A percentile compares a stretch with the other conserved stretches of the same genome.
Conservation (phyloP, 2,329 filamentous ascomycete genomes). For the Madurella mycetomatis region DNA sequence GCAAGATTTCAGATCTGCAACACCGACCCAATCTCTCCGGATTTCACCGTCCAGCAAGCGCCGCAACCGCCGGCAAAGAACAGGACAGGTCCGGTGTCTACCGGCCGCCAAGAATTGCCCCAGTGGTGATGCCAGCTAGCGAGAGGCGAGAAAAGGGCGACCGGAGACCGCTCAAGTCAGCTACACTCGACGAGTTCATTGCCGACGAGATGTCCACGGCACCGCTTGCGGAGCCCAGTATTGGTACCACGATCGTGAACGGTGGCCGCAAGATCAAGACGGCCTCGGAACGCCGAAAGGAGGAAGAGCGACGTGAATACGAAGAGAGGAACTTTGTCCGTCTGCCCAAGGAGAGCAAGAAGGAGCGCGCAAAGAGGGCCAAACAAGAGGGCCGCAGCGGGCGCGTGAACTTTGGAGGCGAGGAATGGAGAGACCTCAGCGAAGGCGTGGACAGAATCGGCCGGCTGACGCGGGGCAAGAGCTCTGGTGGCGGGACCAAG, state of each 20-base stretch:
- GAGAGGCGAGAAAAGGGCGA: constrained; percentile 59
- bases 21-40: constrained; percentile 36
- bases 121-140: constrained; percentile 73
- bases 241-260: constrained; percentile 80
- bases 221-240: constrained; percentile 79
- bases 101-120: constrained; percentile 80
- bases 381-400: constrained; percentile 46
- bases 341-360: constrained; percentile 81
- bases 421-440: constrained; percentile 85
- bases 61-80: constrained; percentile 28
- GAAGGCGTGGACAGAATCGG: constrained; percentile 85
- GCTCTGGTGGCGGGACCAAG: constrained; percentile 50
- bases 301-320: constrained; percentile 76
- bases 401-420: constrained; percentile 74
- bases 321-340: constrained; percentile 91
- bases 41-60: constrained; percentile 34
- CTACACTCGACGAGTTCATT: constrained; percentile 89
- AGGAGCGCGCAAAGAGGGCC: constrained; percentile 66
- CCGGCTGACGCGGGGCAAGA: constrained; percentile 69
- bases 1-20: constrained; percentile 27
- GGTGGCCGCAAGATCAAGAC: constrained; percentile 78
- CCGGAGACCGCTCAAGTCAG: constrained; percentile 65
- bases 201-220: constrained; percentile 76
- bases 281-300: constrained; percentile 67
- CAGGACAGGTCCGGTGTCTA: constrained; percentile 68